phyloP scores from a whole-genome alignment of 2,329 filamentous ascomycete genomes.

The Aspergillus luchuensis region DNA sequence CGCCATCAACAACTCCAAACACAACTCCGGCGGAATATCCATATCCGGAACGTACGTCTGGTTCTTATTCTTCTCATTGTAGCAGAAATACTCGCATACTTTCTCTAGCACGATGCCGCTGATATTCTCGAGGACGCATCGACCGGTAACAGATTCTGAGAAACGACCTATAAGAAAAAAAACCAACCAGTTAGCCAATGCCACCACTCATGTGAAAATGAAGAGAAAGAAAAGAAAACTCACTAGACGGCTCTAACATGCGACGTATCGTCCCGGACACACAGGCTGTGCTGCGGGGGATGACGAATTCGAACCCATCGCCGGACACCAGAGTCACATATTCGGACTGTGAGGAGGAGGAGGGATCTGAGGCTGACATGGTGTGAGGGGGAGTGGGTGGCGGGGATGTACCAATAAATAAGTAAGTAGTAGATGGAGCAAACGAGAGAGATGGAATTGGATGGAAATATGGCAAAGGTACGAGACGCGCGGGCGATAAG shows the following conservation, averaged over 20 bases:
- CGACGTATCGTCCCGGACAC: conserved; percentile 64
- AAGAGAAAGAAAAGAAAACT: conserved; percentile 23
- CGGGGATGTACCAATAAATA: no score
- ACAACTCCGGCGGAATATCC: conserved; percentile 67
- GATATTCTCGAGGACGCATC: conserved; percentile 62
- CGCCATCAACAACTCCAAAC: conserved; percentile 66
- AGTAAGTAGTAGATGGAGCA: no score
- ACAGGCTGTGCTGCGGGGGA: conserved; percentile 62
- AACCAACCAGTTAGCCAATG: background rate
- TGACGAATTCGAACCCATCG: conserved; percentile 66
- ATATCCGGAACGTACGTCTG: conserved; percentile 65
- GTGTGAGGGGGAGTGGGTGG: conserved; percentile 9
- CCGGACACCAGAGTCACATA: conserved; percentile 66
- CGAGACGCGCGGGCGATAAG: background rate
- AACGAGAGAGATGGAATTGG: background rate
- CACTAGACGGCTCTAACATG: conserved; percentile 66
- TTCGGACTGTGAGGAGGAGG: conserved; percentile 40
- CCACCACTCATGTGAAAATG: background rate
- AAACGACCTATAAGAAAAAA: conserved; percentile 55
- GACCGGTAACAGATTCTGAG: conserved; percentile 60
- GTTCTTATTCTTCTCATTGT: conserved; percentile 65
- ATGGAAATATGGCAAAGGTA: background rate
- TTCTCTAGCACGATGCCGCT: conserved; percentile 67
- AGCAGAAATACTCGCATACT: conserved; percentile 71
- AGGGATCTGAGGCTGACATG: conserved; percentile 19